A percentile compares a stretch with the other conserved stretches of the same genome.
These are phyloP conservation scores for Irpex rosettiformis DNA, from an alignment of 1,284 basidiomycete species.

Conservation along the genomic window DNA sequence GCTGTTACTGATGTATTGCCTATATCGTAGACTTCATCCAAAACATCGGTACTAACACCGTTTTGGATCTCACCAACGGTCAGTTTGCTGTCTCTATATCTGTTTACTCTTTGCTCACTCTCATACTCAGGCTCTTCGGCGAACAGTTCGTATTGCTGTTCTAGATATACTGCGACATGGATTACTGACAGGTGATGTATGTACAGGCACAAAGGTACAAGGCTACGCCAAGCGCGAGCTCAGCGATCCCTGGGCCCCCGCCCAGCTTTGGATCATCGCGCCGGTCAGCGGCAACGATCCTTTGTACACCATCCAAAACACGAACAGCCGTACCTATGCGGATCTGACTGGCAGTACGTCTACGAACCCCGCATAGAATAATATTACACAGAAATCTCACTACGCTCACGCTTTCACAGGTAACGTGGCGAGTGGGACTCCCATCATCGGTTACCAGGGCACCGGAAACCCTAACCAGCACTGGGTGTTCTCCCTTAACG, in stretches of 20 bases:
- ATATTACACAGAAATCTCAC: background rate
- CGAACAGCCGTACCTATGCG: background rate
- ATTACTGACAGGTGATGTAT: background rate
- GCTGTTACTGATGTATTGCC: background rate
- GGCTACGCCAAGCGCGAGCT: background rate
- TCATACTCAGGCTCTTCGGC: background rate
- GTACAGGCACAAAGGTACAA: background rate
- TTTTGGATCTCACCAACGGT: background rate
- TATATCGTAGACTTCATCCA: background rate
- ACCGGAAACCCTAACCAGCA: background rate
- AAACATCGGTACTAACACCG: background rate
- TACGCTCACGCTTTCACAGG: background rate
- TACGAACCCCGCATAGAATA: background rate
- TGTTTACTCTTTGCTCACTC: background rate
- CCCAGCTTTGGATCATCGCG: constrained; percentile 3
- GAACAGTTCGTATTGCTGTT: background rate
- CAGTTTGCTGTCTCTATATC: background rate
- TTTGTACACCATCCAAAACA: background rate
- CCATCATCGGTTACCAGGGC: background rate
- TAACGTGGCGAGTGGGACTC: background rate
- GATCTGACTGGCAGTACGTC: background rate
- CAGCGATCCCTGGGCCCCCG: background rate
- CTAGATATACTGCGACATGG: background rate
- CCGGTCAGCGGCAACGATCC: background rate
- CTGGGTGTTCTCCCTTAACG: background rate